Conservation (phyloP, 2,329 filamentous ascomycete species). For the Calonectria fujianensis region DNA sequence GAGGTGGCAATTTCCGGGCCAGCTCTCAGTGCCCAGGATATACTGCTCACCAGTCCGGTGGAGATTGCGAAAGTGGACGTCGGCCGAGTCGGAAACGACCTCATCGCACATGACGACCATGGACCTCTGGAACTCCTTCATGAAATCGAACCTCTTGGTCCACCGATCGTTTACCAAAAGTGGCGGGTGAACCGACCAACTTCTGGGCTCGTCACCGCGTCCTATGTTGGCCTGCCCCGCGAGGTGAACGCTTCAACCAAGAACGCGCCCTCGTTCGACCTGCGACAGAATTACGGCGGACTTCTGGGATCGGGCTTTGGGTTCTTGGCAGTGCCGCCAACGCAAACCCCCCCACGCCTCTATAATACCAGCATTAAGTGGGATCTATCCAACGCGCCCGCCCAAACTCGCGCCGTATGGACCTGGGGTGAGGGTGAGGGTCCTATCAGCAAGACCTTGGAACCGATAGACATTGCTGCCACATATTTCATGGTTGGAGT, state of each 20-base stretch:
- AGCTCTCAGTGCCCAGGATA: too few relatives aligned
- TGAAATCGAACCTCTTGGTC: too few relatives aligned
- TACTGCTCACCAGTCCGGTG: too few relatives aligned
- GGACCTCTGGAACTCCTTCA: too few relatives aligned
- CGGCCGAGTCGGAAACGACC: too few relatives aligned
- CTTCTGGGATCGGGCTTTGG: not conserved
- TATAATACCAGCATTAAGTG: not conserved
- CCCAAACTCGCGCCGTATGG: not conserved
- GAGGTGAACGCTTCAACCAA: not conserved
- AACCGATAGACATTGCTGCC: not conserved
- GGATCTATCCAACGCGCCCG: not conserved
- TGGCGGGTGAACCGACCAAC: not conserved
- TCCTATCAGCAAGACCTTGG: not conserved
- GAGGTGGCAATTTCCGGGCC: too few relatives aligned
- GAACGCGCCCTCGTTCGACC: not conserved
- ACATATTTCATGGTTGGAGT: conserved; percentile 3
- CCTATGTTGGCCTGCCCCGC: not conserved
- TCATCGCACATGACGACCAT: too few relatives aligned
- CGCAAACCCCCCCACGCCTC: too few relatives aligned
- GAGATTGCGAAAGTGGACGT: too few relatives aligned
- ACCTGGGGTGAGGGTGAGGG: not conserved
- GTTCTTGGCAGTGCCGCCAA: not conserved
- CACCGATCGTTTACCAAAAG: not conserved
- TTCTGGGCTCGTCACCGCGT: not conserved
- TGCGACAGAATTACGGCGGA: not conserved